Evolutionary conservation across 257 asterid genomes (phyloP).

Genomic region (Salvia rosmarinus): DNA sequence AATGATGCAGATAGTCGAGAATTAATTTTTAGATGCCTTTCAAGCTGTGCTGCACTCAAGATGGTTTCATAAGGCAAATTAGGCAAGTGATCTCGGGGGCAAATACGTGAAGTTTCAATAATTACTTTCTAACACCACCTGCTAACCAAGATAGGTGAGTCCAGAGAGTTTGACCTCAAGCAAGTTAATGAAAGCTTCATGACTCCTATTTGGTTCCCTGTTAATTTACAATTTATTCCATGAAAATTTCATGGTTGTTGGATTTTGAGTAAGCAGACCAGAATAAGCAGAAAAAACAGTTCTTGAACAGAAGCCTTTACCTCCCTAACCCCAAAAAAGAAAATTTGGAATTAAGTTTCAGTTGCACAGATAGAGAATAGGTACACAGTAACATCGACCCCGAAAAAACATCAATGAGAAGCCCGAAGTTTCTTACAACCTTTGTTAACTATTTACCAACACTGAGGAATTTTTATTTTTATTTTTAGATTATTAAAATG

Average conservation of each 20-base stretch:
- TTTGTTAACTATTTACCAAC: slow-evolving; percentile 1
- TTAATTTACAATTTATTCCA: not conserved
- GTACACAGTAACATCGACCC: not conserved
- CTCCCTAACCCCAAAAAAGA: not conserved
- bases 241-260: slow-evolving; percentile 13
- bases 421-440: slow-evolving; percentile 1
- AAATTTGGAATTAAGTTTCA: not conserved
- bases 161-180: not conserved
- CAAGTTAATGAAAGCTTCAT: not conserved
- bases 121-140: not conserved
- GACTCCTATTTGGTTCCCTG: not conserved
- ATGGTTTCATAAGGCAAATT: not conserved
- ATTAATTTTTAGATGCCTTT: not conserved
- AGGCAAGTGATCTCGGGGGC: not conserved
- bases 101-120: slow-evolving; percentile 12
- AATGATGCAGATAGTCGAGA: slow-evolving; percentile 6
- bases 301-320: slow-evolving; percentile 2
- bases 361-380: slow-evolving; percentile 10
- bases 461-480: not conserved
- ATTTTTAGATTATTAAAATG: not conserved
- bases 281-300: not conserved
- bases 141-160: slow-evolving; percentile 6
- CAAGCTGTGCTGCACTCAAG: not conserved
- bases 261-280: slow-evolving; percentile 12
- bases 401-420: not conserved